Evolutionary conservation across 1,284 basidiomycete genomes (phyloP).

Genomic region (Cutaneotrichosporon sp.): DNA sequence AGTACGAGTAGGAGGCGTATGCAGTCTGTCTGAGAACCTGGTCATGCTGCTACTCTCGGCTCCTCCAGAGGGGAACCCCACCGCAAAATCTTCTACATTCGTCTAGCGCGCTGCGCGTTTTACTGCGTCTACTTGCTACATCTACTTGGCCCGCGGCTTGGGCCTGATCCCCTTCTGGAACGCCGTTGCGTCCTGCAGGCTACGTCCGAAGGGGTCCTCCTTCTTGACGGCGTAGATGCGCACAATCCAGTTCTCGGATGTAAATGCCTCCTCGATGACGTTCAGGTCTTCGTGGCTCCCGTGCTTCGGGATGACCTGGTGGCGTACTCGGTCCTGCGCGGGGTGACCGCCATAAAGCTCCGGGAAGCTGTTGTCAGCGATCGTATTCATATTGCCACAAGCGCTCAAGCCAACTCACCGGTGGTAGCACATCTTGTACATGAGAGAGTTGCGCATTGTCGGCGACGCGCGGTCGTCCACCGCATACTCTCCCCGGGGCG

Average conservation of each 20-base stretch:
- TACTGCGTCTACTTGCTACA: slow-evolving; percentile 1
- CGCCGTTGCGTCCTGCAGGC: slow-evolving; percentile 78
- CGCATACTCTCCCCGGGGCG: slow-evolving; percentile 86
- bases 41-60: background rate
- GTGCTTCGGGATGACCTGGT: slow-evolving; percentile 70
- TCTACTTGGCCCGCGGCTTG: background rate
- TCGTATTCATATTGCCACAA: background rate
- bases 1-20: too few species aligned
- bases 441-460: slow-evolving; percentile 93
- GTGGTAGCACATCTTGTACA: slow-evolving; percentile 99
- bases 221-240: slow-evolving; percentile 96
- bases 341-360: slow-evolving; percentile 78
- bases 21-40: background rate
- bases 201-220: slow-evolving; percentile 85
- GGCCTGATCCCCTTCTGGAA: slow-evolving; percentile 62
- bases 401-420: slow-evolving; percentile 58
- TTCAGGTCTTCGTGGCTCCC: slow-evolving; percentile 72
- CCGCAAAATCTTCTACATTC: background rate
- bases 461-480: slow-evolving; percentile 82
- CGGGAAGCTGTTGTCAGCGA: slow-evolving; percentile 62
- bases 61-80: background rate
- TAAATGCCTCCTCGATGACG: slow-evolving; percentile 88
- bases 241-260: slow-evolving; percentile 97
- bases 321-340: slow-evolving; percentile 76
- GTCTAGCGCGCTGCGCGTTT: slow-evolving; percentile 9